These are phyloP conservation scores for Kodamaea kaohsiungensis DNA, from an alignment of 805 yeast species.

Conservation along the genomic window DNA sequence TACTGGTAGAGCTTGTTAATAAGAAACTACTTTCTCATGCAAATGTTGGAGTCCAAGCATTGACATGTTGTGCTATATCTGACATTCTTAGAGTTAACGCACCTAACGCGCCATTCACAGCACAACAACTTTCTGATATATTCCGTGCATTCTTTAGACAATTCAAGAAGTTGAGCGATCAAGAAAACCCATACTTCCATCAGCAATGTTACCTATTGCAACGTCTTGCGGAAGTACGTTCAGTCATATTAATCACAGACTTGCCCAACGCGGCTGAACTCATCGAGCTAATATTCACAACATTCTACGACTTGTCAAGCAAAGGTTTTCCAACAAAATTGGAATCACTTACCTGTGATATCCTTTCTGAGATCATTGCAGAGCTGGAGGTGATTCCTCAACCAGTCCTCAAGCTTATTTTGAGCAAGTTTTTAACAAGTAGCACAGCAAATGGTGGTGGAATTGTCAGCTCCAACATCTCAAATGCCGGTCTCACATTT, in stretches of 20 bases:
- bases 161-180: slow-evolving; percentile 54
- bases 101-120: slow-evolving; percentile 87
- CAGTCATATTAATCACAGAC: slow-evolving; percentile 73
- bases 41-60: slow-evolving; percentile 69
- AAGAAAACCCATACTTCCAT: slow-evolving; percentile 58
- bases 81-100: slow-evolving; percentile 79
- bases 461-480: slow-evolving; percentile 24
- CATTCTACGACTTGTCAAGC: slow-evolving; percentile 55
- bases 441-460: slow-evolving; percentile 14
- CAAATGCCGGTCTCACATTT: slow-evolving; percentile 64
- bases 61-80: slow-evolving; percentile 68
- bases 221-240: slow-evolving; percentile 70
- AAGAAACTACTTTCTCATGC: slow-evolving; percentile 60
- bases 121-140: slow-evolving; percentile 58
- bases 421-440: slow-evolving; percentile 56
- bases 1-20: slow-evolving; percentile 55
- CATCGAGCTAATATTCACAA: slow-evolving; percentile 55
- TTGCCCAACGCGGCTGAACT: slow-evolving; percentile 60
- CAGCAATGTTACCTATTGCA: slow-evolving; percentile 68
- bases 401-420: slow-evolving; percentile 58
- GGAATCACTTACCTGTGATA: slow-evolving; percentile 64
- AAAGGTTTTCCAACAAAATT: slow-evolving; percentile 49
- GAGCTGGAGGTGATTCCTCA: slow-evolving; percentile 69
- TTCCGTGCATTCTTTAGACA: slow-evolving; percentile 68
- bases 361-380: slow-evolving; percentile 71